Evolutionary conservation across 2,329 filamentous ascomycete genomes (phyloP).

Genomic region (Alternaria sp.): DNA sequence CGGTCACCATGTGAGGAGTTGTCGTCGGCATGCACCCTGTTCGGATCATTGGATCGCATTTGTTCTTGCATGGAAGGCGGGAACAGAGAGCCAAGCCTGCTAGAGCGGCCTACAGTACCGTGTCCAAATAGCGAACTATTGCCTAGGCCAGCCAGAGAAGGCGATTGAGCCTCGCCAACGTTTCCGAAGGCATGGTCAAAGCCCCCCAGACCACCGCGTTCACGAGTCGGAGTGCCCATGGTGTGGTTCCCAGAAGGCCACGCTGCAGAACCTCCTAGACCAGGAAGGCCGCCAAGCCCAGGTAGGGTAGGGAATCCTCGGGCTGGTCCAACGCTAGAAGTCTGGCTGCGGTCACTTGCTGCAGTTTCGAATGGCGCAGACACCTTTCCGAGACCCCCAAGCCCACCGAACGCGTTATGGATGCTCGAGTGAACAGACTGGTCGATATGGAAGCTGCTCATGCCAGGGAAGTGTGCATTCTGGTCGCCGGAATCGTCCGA

Average conservation of each 20-base stretch:
- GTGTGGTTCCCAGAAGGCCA: constrained; percentile 73
- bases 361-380: constrained; percentile 61
- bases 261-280: constrained; percentile 66
- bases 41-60: constrained; percentile 69
- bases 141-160: constrained; percentile 71
- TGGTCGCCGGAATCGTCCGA: constrained; percentile 63
- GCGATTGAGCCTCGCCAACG: constrained; percentile 80
- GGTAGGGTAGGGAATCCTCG: constrained; percentile 73
- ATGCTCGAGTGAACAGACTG: constrained; percentile 51
- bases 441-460: constrained; percentile 63
- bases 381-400: constrained; percentile 59
- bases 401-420: constrained; percentile 64
- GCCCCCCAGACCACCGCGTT: constrained; percentile 64
- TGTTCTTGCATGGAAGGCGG: constrained; percentile 89
- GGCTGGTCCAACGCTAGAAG: constrained; percentile 80
- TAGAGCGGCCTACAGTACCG: constrained; percentile 76
- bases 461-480: constrained; percentile 59
- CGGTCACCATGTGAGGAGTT: constrained; percentile 48
- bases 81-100: constrained; percentile 87
- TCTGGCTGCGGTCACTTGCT: constrained; percentile 89
- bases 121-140: constrained; percentile 69
- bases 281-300: constrained; percentile 65
- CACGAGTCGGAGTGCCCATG: constrained; percentile 75
- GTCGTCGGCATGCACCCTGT: constrained; percentile 66
- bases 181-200: constrained; percentile 70